These are phyloP conservation scores for Periconia macrospinosa DNA, from an alignment of 2,329 filamentous ascomycete genomes.

Conservation along the genomic window DNA sequence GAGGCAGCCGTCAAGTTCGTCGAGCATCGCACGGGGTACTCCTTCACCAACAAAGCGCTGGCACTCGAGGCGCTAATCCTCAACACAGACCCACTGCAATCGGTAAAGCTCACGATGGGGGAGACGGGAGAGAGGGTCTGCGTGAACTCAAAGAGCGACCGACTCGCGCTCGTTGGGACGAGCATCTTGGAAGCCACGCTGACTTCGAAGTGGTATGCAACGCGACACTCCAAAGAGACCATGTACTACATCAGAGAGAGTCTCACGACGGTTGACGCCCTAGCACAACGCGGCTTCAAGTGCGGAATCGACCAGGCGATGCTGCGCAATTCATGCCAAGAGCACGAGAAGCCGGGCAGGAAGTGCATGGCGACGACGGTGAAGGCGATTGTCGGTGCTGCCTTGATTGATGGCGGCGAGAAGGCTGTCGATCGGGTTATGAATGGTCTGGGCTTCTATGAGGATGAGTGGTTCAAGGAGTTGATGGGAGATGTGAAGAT, in stretches of 20 bases:
- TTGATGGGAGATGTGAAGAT: too few relatives aligned
- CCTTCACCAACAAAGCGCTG: neutral
- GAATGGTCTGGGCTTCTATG: neutral
- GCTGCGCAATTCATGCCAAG: neutral
- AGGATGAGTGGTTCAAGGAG: too few relatives aligned
- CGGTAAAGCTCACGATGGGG: neutral
- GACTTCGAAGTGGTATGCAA: neutral
- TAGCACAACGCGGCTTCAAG: neutral
- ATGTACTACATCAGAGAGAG: neutral
- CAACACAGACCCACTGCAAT: neutral
- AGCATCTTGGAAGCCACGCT: neutral
- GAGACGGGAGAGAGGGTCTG: neutral
- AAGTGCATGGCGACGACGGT: conserved; percentile 1
- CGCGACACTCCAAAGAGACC: neutral
- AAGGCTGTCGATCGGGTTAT: neutral
- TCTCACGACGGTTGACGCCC: neutral
- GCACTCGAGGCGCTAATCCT: neutral
- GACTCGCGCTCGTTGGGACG: neutral
- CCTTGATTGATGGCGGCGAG: neutral
- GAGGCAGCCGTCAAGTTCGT: neutral
- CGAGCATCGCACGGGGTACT: neutral
- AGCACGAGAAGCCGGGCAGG: neutral
- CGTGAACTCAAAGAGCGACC: neutral
- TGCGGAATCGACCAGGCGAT: neutral
- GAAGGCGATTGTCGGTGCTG: conserved; percentile 3